A percentile compares a stretch with the other conserved stretches of the same genome.
These are phyloP conservation scores for Collybiopsis confluens DNA, from an alignment of 768 basidiomycete species.

Conservation along the genomic window DNA sequence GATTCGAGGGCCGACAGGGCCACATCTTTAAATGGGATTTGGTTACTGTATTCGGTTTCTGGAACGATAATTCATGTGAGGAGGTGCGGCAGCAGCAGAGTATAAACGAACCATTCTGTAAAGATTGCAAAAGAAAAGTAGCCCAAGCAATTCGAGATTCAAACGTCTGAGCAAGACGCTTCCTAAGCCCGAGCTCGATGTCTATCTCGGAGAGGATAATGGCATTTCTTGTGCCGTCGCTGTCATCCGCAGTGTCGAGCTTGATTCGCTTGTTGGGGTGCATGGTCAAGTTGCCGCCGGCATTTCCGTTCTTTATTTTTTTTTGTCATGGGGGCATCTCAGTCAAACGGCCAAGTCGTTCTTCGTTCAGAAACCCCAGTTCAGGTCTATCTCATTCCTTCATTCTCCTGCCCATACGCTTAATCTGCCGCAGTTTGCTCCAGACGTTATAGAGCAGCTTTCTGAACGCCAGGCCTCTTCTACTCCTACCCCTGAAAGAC, in stretches of 20 bases:
- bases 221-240: not conserved
- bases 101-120: constrained; percentile 25
- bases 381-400: constrained; percentile 33
- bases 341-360: constrained; percentile 66
- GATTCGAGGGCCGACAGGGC: constrained; percentile 37
- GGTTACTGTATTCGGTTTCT: constrained; percentile 22
- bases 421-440: constrained; percentile 59
- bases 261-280: constrained; percentile 7
- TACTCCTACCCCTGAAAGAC: constrained; percentile 61
- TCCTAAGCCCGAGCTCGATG: constrained; percentile 41
- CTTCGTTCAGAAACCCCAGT: constrained; percentile 51
- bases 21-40: constrained; percentile 25
- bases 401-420: constrained; percentile 10
- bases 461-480: constrained; percentile 58
- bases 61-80: constrained; percentile 8
- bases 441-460: constrained; percentile 76
- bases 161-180: constrained; percentile 35
- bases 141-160: constrained; percentile 49
- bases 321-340: constrained; percentile 57
- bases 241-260: constrained; percentile 10
- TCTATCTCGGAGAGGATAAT: constrained; percentile 29
- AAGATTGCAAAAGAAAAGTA: constrained; percentile 32
- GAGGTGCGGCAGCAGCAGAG: constrained; percentile 8
- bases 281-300: not conserved
- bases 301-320: no score